Evolutionary conservation across 2,329 filamentous ascomycete genomes (phyloP), one percentile per base, ranked within the genome.

Genomic region (Septoria linicola): DNA sequence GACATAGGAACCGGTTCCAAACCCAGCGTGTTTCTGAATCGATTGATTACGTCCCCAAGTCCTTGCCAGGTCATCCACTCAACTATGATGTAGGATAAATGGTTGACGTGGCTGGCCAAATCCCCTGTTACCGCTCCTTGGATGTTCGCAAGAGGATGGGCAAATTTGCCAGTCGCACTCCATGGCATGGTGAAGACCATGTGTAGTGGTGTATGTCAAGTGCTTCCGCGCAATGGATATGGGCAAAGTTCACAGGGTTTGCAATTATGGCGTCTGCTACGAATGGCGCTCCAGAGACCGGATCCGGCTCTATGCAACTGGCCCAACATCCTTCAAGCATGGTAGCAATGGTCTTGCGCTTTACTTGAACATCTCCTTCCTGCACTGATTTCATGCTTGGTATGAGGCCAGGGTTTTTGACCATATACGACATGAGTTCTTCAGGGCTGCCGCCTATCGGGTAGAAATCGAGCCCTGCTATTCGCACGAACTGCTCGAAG

Each of bases 171-270:
- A 0, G 89, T 95, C 0, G 88, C 83, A 1, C 87, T 87, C 86
- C 87, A 95, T 0, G 89, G 89, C 88, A 95, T 95, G 1, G 95
- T 95, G 70, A 95, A 95, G 86, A 95, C 92, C 68, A 95, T 81
- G 59, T 89, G 86, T 3, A 88, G 64, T 0, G 86, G 86, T n/a
- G n/a, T 40, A 89, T 82, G 0, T 83, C 85, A 59, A 89, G 70
- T 66, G 84, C 86, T 66, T 89, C 84, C 0, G 86, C 86, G 53
- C 85, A 80, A 61, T 89, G 86, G 3, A 89, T 75, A 60, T 88
- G 85, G 0, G 83, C 85, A 68, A 88, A 88, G 61, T 83, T 87
- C 0, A 85, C 85, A 1, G 85, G 85, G 51, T 89, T 89, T 2
- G 86, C 85, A 59, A 89, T 87, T 58, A 89, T 88, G 31, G 80